Base-by-base conservation (phyloP, 176 grass and related monocot genomes). In the Dactylis glomerata region DNA sequence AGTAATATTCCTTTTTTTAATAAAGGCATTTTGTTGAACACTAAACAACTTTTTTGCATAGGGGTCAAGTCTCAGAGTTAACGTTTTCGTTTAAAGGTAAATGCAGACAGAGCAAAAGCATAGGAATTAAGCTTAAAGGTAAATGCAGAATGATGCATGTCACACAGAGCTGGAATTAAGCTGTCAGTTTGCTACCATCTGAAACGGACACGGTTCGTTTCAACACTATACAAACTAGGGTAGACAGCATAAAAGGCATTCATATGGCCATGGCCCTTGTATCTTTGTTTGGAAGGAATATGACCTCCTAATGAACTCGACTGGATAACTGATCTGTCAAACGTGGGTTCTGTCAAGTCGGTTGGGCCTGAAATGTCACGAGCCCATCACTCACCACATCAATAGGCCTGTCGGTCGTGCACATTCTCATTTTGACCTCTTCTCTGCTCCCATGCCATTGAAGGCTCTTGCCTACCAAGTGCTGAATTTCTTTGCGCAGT, bases 401-500 rank as follows among this genome's bases (percentile, higher is more conserved):
- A 68, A 59, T 75, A 5, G 11, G 55, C 67, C n/a, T 36, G 88
- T 54, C 52, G 41, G 54, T 23, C 31, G n/a, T 67, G 24, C 13
- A 51, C 19, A 51, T 85, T 52, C 22, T 51, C 27, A 56, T 1
- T 52, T 69, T 45, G 76, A 65, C 44, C 20, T 32, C 9, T 47
- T 67, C 58, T 62, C 44, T 22, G 61, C 51, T 70, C 19, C 33
- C 57, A 37, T 32, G 28, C 32, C 77, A 85, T 76, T 86, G 40
- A 62, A 77, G 61, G 51, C 11, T 34, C 23, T 22, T 41, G 58
- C 75, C 47, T 65, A 22, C 84, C 33, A 3, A 73, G 67, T 23
- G 75, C 50, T 79, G 79, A 86, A 71, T 59, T 73, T 81, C 0
- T 89, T 51, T 73, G 17, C 20, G 36, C 79, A 36, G 3, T 9